Base-by-base conservation (phyloP, 2,329 filamentous ascomycete genomes). In the Penicillium paneum region DNA sequence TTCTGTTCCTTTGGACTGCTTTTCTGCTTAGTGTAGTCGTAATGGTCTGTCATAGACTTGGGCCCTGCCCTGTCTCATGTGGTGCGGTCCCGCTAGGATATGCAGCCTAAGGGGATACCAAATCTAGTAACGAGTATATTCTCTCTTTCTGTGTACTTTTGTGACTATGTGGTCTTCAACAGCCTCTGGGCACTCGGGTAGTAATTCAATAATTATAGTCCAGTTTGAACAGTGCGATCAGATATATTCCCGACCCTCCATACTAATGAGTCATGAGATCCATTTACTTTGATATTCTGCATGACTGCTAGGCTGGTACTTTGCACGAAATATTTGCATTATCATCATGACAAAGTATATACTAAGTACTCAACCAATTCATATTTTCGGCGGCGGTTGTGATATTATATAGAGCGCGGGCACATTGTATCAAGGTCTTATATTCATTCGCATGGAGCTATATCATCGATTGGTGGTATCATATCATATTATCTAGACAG, bases 381-480 rank as follows among this genome's bases (percentile, higher is more conserved):
- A 36, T 38, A 21, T 21, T 8, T n/a, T 3, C n/a, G n/a, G n/a
- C n/a, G 24, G n/a, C 17, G 29, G 40, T 12, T 29, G 8, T 26
- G 17, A 5, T 19, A 17, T 38, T 29, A 19, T 17, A 24, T 12
- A 36, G 32, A 21, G 12, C n/a, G 44, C 8, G 32, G 51, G 45
- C 10, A 53, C 36, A 29, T 24, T 26, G 17, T 55, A 48, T 53
- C 19, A 29, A 11, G 10, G 41, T 40, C 26, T 28, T 38, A 38
- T 39, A 50, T 44, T 34, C 31, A 34, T 43, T 35, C 41, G 15
- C 15, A n/a, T 5, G n/a, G 46, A 50, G 52, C 32, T 44, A 49
- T 48, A 53, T 43, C 43, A 31, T 47, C 31, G 49, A 29, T 24
- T 31, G n/a, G 41, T 58, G 54, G 56, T 58, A 58, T 58, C 49